These are phyloP conservation scores for Trichothecium sympodiale DNA, from an alignment of 2,329 filamentous ascomycete genomes.

Conservation along the genomic window DNA sequence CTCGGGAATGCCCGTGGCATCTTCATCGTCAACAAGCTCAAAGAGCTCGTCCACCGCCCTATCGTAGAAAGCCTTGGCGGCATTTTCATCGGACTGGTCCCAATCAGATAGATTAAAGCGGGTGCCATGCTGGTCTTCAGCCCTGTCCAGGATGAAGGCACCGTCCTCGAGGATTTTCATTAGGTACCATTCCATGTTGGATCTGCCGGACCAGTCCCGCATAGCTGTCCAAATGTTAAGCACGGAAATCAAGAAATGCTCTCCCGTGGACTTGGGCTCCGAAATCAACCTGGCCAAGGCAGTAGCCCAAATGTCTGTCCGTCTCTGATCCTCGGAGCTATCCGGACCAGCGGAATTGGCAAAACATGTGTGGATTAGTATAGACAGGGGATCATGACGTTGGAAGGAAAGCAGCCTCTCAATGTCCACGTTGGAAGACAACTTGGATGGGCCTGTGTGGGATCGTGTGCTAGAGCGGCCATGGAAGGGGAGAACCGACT, in stretches of 20 bases:
- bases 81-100: conserved; percentile 68
- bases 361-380: conserved; percentile 80
- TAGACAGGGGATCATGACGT: conserved; percentile 74
- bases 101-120: conserved; percentile 62
- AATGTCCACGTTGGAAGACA: conserved; percentile 48
- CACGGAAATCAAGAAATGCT: conserved; percentile 72
- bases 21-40: conserved; percentile 74
- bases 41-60: conserved; percentile 72
- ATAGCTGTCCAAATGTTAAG: conserved; percentile 80
- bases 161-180: conserved; percentile 93
- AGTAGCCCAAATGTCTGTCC: conserved; percentile 80
- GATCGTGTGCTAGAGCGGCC: conserved; percentile 35
- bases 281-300: conserved; percentile 75
- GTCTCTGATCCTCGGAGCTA: conserved; percentile 67
- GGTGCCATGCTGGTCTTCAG: conserved; percentile 66
- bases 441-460: conserved; percentile 31
- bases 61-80: conserved; percentile 81
- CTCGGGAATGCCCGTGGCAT: conserved; percentile 74
- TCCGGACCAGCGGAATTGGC: conserved; percentile 75
- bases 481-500: conserved; percentile 70
- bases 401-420: conserved; percentile 83
- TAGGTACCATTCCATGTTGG: conserved; percentile 85
- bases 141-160: conserved; percentile 77
- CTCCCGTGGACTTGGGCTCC: conserved; percentile 63
- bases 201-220: conserved; percentile 80